Conservation (phyloP, 2,329 filamentous ascomycete genomes). For the Fusarium chlamydosporum region DNA sequence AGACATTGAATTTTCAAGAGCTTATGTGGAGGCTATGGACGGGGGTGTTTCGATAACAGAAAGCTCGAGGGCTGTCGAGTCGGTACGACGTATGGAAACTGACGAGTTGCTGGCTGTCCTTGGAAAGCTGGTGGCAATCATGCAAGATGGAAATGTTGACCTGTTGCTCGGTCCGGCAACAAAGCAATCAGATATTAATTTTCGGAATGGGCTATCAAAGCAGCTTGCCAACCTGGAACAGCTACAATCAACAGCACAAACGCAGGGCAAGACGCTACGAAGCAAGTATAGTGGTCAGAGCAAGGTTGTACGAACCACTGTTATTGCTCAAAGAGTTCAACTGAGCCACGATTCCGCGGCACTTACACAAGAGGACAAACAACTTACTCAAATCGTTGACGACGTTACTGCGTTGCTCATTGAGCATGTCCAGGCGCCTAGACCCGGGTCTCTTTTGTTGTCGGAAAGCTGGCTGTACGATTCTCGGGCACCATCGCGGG, state of each 20-base stretch:
- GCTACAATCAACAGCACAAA: conserved; percentile 62
- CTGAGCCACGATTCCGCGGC: conserved; percentile 80
- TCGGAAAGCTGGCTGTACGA: conserved; percentile 85
- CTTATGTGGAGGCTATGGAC: conserved; percentile 74
- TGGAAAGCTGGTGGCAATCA: conserved; percentile 47
- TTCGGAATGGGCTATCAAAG: conserved; percentile 55
- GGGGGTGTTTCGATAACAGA: conserved; percentile 68
- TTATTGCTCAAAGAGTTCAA: conserved; percentile 85
- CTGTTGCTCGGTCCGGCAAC: conserved; percentile 55
- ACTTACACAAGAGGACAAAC: conserved; percentile 78
- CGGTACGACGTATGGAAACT: conserved; percentile 70
- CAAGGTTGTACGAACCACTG: conserved; percentile 79
- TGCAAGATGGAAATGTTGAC: conserved; percentile 56
- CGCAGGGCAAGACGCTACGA: conserved; percentile 68
- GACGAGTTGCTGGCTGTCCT: conserved; percentile 51
- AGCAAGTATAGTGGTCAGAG: conserved; percentile 82
- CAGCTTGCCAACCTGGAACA: conserved; percentile 63
- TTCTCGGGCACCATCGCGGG: conserved; percentile 75
- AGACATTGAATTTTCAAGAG: conserved; percentile 62
- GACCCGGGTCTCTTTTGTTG: conserved; percentile 65
- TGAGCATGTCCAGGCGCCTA: conserved; percentile 45
- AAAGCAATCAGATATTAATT: conserved; percentile 52
- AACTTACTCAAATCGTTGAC: conserved; percentile 77
- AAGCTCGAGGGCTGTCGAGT: conserved; percentile 67
- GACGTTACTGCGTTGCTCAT: conserved; percentile 54